Conservation (phyloP, 2,329 filamentous ascomycete genomes). For the Orbilia oligospora region DNA sequence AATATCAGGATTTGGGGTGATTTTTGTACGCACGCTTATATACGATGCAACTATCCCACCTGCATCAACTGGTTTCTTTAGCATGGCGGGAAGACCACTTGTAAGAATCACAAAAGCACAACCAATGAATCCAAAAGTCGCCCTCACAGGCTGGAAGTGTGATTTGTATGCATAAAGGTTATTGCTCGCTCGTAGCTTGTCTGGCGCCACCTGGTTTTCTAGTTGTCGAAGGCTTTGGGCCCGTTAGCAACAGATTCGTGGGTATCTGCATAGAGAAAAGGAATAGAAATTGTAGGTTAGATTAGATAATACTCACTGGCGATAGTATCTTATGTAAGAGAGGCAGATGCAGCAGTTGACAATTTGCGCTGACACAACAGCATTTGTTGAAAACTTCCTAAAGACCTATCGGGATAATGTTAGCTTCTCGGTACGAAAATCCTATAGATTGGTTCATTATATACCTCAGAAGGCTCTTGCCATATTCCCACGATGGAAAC, state of each 20-base stretch:
- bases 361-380: constrained; percentile 4
- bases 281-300: no score
- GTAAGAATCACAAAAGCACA: background rate
- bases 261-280: no score
- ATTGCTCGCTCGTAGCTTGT: constrained; percentile 27
- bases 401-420: no score
- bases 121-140: constrained; percentile 61
- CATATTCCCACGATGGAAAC: constrained; percentile 63
- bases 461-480: background rate
- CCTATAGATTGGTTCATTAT: no score
- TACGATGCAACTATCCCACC: background rate
- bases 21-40: background rate
- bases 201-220: background rate
- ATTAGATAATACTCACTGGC: background rate
- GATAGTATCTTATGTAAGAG: constrained; percentile 5
- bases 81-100: background rate
- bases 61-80: background rate
- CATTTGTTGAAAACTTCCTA: background rate
- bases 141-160: constrained; percentile 63
- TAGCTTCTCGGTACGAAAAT: no score
- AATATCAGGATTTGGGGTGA: no score
- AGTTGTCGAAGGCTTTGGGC: background rate
- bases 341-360: constrained; percentile 7
- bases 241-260: background rate
- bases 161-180: constrained; percentile 64